A percentile compares a stretch with the other conserved stretches of the same genome.
Evolutionary conservation across 2,329 filamentous ascomycete genomes (phyloP).

Genomic region (Claviceps africana): DNA sequence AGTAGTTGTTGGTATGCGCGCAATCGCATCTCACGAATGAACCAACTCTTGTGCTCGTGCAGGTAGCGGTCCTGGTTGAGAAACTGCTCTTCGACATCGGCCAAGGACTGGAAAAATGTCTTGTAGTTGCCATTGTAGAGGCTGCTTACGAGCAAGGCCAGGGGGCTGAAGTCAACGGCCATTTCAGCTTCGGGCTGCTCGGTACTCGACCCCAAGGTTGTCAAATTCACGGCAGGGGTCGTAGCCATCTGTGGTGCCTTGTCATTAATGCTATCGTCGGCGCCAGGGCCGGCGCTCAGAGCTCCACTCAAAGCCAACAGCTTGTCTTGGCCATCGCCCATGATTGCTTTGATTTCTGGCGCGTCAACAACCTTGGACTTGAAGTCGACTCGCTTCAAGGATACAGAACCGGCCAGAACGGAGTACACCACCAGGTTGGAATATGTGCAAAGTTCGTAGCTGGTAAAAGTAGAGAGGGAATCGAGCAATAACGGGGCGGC

Average conservation of each 20-base stretch:
- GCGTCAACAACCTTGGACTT: conserved; percentile 98
- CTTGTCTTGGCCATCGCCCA: conserved; percentile 81
- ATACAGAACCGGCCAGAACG: conserved; percentile 84
- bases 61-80: conserved; percentile 88
- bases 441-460: conserved; percentile 96
- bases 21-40: conserved; percentile 94
- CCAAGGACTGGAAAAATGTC: conserved; percentile 81
- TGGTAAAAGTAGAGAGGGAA: conserved; percentile 94
- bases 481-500: conserved; percentile 90
- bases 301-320: conserved; percentile 68
- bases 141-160: conserved; percentile 78
- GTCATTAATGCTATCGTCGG: conserved; percentile 60
- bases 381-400: conserved; percentile 93
- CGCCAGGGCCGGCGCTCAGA: conserved; percentile 66
- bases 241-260: conserved; percentile 34
- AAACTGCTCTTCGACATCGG: conserved; percentile 84
- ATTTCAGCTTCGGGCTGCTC: conserved; percentile 67
- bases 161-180: conserved; percentile 75
- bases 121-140: conserved; percentile 91
- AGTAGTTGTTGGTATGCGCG: conserved; percentile 93
- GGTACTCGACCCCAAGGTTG: conserved; percentile 58
- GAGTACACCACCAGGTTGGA: conserved; percentile 90
- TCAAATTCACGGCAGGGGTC: conserved; percentile 72
- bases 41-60: conserved; percentile 92
- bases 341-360: conserved; percentile 92